phyloP scores from a whole-genome alignment of 2,329 filamentous ascomycete genomes.

The Fusarium buxicola region DNA sequence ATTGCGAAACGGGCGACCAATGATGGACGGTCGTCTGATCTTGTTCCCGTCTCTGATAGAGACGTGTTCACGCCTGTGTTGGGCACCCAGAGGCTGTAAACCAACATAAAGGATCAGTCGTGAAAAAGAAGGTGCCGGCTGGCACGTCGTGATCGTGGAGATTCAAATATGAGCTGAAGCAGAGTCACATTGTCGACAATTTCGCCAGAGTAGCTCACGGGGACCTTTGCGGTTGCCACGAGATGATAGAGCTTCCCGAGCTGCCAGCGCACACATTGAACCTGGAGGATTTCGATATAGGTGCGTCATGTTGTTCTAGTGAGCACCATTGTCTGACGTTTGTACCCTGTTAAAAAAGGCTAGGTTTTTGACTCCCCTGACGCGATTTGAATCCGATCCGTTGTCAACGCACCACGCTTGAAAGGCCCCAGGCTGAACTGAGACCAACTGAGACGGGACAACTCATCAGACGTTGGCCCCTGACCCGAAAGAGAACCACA shows the following conservation, averaged over 20 bases:
- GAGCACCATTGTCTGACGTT: background rate
- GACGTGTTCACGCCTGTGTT: background rate
- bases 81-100: background rate
- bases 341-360: background rate
- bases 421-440: background rate
- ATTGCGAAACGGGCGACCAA: too few species aligned
- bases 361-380: background rate
- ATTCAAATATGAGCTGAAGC: slow-evolving; percentile 18
- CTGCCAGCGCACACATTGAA: slow-evolving; percentile 18
- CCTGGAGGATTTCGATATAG: slow-evolving; percentile 3
- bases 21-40: too few species aligned
- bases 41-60: background rate
- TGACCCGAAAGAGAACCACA: slow-evolving; percentile 12
- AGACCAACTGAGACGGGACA: slow-evolving; percentile 1
- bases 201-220: slow-evolving; percentile 36
- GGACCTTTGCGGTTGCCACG: slow-evolving; percentile 21
- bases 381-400: background rate
- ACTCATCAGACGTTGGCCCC: background rate
- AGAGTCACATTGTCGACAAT: slow-evolving; percentile 30
- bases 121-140: background rate
- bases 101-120: background rate
- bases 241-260: slow-evolving; percentile 37
- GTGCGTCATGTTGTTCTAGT: slow-evolving; percentile 16
- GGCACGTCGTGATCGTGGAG: slow-evolving; percentile 16
- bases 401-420: background rate